Conservation (phyloP, 1,284 basidiomycete genomes). For the Trichosporon sp. region DNA sequence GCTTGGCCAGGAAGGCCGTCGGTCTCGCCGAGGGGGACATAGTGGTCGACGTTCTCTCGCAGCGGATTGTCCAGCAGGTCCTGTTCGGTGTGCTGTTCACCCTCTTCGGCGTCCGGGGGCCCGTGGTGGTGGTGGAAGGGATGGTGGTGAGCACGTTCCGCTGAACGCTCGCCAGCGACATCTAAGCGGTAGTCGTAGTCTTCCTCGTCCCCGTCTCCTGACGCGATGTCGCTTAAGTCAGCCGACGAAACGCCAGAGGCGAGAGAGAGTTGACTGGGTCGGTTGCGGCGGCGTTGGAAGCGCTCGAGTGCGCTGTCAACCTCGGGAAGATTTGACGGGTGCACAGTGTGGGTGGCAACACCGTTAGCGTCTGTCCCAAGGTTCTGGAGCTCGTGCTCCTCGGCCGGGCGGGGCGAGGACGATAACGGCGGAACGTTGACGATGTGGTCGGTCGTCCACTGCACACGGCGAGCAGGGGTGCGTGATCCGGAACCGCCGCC, state of each 20-base stretch:
- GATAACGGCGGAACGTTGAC: conserved; percentile 38
- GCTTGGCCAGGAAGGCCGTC: conserved; percentile 47
- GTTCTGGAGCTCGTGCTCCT: background rate
- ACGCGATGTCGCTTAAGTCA: conserved; percentile 8
- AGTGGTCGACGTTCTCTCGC: conserved; percentile 37
- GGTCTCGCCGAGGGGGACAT: conserved; percentile 50
- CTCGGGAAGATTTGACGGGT: background rate
- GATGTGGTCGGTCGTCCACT: conserved; percentile 45
- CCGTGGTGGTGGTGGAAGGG: conserved; percentile 11
- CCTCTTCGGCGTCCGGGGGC: background rate
- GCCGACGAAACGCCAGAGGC: conserved; percentile 8
- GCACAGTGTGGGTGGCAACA: background rate
- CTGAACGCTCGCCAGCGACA: background rate
- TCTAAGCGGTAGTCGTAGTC: conserved; percentile 50
- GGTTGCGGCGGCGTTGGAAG: conserved; percentile 4
- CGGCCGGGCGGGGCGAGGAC: background rate
- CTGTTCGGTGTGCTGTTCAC: conserved; percentile 11
- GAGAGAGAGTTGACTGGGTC: background rate
- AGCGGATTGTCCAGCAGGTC: conserved; percentile 22
- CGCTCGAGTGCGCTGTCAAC: conserved; percentile 5
- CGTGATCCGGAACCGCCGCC: conserved; percentile 25
- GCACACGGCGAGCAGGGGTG: conserved; percentile 42
- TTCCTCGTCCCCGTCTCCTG: conserved; percentile 22
- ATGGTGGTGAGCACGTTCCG: conserved; percentile 24
- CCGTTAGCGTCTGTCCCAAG: background rate